phyloP scores from a whole-genome alignment of 139 green algal genomes.

The Pleodorina starrii region DNA sequence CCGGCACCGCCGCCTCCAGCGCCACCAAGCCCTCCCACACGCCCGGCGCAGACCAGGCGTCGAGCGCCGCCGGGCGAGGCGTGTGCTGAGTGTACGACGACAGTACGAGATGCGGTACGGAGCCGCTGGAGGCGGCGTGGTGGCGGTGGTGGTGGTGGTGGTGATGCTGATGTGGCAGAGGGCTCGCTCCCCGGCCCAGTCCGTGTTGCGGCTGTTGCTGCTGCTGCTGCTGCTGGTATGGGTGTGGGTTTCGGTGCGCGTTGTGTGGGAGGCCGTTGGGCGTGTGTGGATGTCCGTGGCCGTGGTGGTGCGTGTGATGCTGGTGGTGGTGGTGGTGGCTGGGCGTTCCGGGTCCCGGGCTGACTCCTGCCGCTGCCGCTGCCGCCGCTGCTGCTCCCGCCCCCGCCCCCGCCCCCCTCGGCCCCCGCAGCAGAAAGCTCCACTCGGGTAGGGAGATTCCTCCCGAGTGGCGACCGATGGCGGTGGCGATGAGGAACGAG shows the following conservation, averaged over 20 bases:
- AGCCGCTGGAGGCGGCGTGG: neutral
- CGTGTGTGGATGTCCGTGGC: neutral
- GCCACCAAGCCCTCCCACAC: constrained; percentile 30
- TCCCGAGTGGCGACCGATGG: constrained; percentile 61
- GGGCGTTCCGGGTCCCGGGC: neutral
- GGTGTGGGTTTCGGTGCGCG: neutral
- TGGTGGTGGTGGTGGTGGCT: neutral
- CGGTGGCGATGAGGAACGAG: constrained; percentile 77
- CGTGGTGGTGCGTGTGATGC: neutral
- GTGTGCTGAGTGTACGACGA: constrained; percentile 6
- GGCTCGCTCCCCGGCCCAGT: too few species aligned
- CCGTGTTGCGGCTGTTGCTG: neutral
- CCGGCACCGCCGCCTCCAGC: constrained; percentile 44
- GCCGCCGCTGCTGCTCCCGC: neutral
- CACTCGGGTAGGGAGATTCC: constrained; percentile 69
- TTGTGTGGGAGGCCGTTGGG: neutral
- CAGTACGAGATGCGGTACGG: too few species aligned
- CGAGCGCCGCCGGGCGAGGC: neutral
- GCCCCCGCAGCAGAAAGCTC: constrained; percentile 80
- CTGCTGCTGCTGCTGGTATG: neutral
- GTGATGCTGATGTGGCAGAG: neutral
- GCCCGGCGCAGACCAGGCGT: neutral
- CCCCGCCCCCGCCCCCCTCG: neutral
- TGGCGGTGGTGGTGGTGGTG: neutral
- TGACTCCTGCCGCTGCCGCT: neutral